These are phyloP conservation scores for Fraxinus sp. DNA, from an alignment of 305 asterid species.

Conservation along the genomic window DNA sequence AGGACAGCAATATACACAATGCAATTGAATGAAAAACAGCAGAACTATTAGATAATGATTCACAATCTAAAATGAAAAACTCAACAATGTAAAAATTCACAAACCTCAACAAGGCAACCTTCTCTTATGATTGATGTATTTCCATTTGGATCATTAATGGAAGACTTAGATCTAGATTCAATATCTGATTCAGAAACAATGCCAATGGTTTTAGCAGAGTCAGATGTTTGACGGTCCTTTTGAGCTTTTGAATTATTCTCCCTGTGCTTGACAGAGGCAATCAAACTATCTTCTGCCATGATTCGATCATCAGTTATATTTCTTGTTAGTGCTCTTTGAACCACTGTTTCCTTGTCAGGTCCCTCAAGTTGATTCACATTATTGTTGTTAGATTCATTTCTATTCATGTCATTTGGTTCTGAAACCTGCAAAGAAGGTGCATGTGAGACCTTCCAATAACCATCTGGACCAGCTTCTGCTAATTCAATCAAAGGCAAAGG, in stretches of 20 bases:
- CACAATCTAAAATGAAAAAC: slow-evolving; percentile 3
- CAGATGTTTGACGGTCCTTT: slow-evolving; percentile 39
- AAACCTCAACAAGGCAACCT: slow-evolving; percentile 85
- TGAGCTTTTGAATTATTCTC: slow-evolving; percentile 42
- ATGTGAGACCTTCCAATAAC: slow-evolving; percentile 58
- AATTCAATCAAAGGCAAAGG: slow-evolving; percentile 69
- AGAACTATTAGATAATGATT: slow-evolving; percentile 4
- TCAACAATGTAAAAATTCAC: slow-evolving; percentile 16
- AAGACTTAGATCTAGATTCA: slow-evolving; percentile 30
- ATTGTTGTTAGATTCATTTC: slow-evolving; percentile 23
- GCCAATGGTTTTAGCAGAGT: slow-evolving; percentile 33
- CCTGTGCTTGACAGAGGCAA: slow-evolving; percentile 34
- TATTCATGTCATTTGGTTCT: slow-evolving; percentile 33
- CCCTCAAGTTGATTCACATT: slow-evolving; percentile 36
- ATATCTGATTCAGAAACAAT: slow-evolving; percentile 41
- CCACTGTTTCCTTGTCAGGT: slow-evolving; percentile 42
- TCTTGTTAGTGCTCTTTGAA: slow-evolving; percentile 37
- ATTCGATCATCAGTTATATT: slow-evolving; percentile 34
- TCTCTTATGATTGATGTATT: slow-evolving; percentile 48
- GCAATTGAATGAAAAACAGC: slow-evolving; percentile 10
- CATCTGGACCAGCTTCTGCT: slow-evolving; percentile 76
- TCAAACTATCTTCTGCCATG: slow-evolving; percentile 34
- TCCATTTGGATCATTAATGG: slow-evolving; percentile 23
- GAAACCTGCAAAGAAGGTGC: slow-evolving; percentile 33
- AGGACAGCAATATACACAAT: slow-evolving; percentile 4